These are phyloP conservation scores for Colletotrichum truncatum DNA, from an alignment of 2,329 filamentous ascomycete genomes.

Conservation along the genomic window DNA sequence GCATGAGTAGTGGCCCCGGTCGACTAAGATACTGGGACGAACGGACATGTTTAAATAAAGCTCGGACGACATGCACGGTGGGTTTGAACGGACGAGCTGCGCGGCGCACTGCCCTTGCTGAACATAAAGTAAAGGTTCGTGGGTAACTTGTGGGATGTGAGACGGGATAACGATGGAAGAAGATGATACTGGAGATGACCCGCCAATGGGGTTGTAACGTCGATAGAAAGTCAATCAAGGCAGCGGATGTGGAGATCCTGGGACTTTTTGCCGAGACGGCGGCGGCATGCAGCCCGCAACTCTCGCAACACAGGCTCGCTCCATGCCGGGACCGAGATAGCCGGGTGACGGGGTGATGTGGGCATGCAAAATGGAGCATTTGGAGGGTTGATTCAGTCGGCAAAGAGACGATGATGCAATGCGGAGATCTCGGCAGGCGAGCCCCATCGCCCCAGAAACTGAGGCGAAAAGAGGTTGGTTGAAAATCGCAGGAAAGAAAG, in stretches of 20 bases:
- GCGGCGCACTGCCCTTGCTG: not conserved
- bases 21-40: slow-evolving; percentile 10
- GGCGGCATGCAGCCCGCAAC: not conserved
- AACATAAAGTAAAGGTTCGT: not conserved
- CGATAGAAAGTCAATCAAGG: not conserved
- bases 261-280: slow-evolving; percentile 1
- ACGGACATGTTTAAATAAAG: not conserved
- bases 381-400: not conserved
- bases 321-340: not conserved
- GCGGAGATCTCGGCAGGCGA: slow-evolving; percentile 8
- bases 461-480: slow-evolving; percentile 14
- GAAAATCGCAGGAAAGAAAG: slow-evolving; percentile 1
- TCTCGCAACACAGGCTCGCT: not conserved
- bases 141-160: no score
- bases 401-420: slow-evolving; percentile 22
- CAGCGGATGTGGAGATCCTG: not conserved
- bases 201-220: not conserved
- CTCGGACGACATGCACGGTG: not conserved
- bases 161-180: not conserved
- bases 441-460: slow-evolving; percentile 9
- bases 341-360: not conserved
- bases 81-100: not conserved
- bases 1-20: not conserved
- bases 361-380: not conserved
- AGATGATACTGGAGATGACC: not conserved